Evolutionary conservation across 2,329 filamentous ascomycete species (phyloP), one percentile per base, ranked within the genome.

Genomic region (Sporothrix variecibatus): DNA sequence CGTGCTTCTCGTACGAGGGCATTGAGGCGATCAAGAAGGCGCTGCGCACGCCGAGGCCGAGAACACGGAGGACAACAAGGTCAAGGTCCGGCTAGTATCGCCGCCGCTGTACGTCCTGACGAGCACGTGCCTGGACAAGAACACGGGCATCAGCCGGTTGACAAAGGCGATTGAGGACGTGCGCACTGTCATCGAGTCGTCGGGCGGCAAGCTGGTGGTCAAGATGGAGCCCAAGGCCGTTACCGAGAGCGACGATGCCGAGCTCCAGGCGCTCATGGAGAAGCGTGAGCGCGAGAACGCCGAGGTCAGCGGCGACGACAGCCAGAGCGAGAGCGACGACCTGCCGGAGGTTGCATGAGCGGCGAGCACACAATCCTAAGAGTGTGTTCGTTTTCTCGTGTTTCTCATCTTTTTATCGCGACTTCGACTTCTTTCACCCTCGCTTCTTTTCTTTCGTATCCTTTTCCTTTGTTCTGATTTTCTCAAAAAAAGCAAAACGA

Each of bases 221-320:
- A 97, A 97, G 90, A 99, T 99, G 96, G 95, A 96, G 80, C 96
- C 96, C 78, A 98, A 98, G 91, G 96, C 97, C 4, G 96, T 99
- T 76, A 99, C 96, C 1, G 97, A 98, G 88, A 97, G 94, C 83
- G 97, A 99, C 80, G 96, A 99, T 81, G 96, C 95, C 34, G 95
- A 98, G 84, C 87, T 99, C 78, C 94, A 98, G 83, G 96, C 95
- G 71, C 89, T 99, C 77, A 99, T 99, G 96, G 96, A 98, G 88
- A 98, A 98, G 91, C 92, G 93, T 78, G 96, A 97, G 87, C 92
- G 94, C 78, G 95, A 98, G 89, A 99, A 99, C 85, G 93, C 94
- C 82, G 94, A 99, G 83, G 94, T 99, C 81, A 97, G 94, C 83
- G 96, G 96, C 80, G 97, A 99, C 82, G 96, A 99, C 87, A 96